Base-by-base conservation (phyloP, 331 rosid genomes). In the Acacia pycnantha region DNA sequence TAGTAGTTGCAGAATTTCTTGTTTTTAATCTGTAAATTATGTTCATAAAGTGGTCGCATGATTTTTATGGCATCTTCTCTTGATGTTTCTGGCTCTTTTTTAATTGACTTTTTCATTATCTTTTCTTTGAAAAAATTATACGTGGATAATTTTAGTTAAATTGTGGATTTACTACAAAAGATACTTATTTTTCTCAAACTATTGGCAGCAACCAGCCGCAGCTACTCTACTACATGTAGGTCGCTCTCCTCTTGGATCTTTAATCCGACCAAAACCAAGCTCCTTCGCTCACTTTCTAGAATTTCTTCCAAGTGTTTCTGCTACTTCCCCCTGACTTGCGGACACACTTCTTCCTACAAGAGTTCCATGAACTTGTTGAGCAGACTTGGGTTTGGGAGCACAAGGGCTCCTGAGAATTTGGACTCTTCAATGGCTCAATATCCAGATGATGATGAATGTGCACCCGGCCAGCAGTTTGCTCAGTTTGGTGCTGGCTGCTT, bases 401-500 rank as follows among this genome's bases (percentile, higher is more conserved):
- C 84, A 14, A 91, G 87, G 81, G 15, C 91, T 44, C 37, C 82
- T 1, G 88, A 73, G 89, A 89, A 62, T 81, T 76, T 84, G 64
- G 98, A 91, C 26, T 89, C 94, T 26, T 84, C 94, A n/a, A 89
- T 92, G 69, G 82, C 98, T 21, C 97, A 88, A 62, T 92, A 92
- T 59, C 94, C 92, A 1, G 98, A 95, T 84, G 92, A 95, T 43
- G 97, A 93, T 77, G 79, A 89, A 51, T 92, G 93, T 2, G 92
- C 92, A 5, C 94, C 97, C 0, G 97, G 94, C 0, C 99, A 86
- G 87, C 85, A 88, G 79, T 95, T 95, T 78, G 97, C 97, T 0
- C 94, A 93, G 80, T 95, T 95, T 48, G 98, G 99, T 33, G 99
- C 94, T 15, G 99, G 99, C 6, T 95, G 98, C 88, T 95, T 95